Conservation (phyloP, 2,329 filamentous ascomycete species). For the Epicoccum sorghinum region DNA sequence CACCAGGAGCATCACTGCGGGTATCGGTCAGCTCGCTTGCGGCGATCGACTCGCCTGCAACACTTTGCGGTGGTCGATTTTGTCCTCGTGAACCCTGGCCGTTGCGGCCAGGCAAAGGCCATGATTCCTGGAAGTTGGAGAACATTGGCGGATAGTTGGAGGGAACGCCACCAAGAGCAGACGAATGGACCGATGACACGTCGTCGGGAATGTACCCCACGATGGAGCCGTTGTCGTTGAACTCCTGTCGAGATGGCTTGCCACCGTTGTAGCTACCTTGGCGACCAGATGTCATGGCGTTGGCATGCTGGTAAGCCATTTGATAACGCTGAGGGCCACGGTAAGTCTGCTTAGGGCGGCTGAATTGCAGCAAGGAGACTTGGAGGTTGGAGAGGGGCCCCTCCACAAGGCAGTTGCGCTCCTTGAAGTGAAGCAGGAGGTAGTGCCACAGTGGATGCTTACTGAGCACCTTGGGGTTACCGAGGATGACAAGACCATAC, state of each 20-base stretch:
- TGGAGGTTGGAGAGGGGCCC: slow-evolving; percentile 96
- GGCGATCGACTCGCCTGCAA: slow-evolving; percentile 90
- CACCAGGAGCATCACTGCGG: slow-evolving; percentile 78
- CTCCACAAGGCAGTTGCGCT: slow-evolving; percentile 93
- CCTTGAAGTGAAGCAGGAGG: slow-evolving; percentile 93
- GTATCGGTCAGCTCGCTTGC: slow-evolving; percentile 89
- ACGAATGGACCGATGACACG: slow-evolving; percentile 93
- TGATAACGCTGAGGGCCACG: slow-evolving; percentile 87
- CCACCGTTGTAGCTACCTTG: slow-evolving; percentile 53
- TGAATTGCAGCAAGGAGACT: slow-evolving; percentile 92
- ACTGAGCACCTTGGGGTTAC: slow-evolving; percentile 95
- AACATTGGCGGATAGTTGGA: slow-evolving; percentile 95
- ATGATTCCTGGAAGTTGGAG: slow-evolving; percentile 86
- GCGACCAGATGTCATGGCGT: slow-evolving; percentile 60
- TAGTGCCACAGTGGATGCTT: slow-evolving; percentile 99
- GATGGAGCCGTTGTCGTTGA: slow-evolving; percentile 81
- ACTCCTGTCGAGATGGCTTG: slow-evolving; percentile 57
- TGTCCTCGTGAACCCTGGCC: slow-evolving; percentile 68
- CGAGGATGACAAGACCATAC: slow-evolving; percentile 93
- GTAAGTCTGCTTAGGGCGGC: slow-evolving; percentile 89
- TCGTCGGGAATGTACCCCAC: slow-evolving; percentile 97
- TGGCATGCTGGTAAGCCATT: slow-evolving; percentile 74
- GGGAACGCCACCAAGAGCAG: slow-evolving; percentile 81
- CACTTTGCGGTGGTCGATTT: slow-evolving; percentile 69
- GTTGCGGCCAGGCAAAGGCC: slow-evolving; percentile 82